Evolutionary conservation across 306 rosid genomes (phyloP).

Genomic region (Sindora glabra): DNA sequence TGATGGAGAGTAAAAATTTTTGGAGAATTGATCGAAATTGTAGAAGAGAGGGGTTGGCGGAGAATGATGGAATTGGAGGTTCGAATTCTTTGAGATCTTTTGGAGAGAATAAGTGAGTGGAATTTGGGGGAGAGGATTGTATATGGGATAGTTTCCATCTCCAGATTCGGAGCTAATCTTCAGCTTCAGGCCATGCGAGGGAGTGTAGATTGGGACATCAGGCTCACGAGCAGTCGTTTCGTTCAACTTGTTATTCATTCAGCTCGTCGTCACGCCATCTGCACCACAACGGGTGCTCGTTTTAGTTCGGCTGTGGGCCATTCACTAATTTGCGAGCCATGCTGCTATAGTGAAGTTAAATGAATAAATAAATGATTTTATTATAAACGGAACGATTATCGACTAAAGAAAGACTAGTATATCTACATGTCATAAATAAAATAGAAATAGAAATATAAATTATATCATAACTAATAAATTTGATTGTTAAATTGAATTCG

Average conservation of each 20-base stretch:
- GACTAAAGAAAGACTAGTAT: too few species aligned
- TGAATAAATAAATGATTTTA: background rate
- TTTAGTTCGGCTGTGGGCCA: background rate
- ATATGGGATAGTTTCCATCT: conserved; percentile 48
- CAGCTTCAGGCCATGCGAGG: conserved; percentile 17
- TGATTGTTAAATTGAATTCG: too few species aligned
- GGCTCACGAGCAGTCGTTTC: background rate
- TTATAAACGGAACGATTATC: too few species aligned
- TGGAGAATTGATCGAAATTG: conserved; percentile 26
- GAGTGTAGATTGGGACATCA: background rate
- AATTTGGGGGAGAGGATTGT: conserved; percentile 28
- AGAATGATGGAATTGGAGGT: conserved; percentile 20
- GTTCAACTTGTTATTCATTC: background rate
- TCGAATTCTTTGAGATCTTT: conserved; percentile 12
- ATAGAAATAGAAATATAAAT: too few species aligned
- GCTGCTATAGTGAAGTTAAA: too few species aligned
- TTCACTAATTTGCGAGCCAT: too few species aligned
- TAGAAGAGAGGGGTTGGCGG: conserved; percentile 11
- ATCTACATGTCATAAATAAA: too few species aligned
- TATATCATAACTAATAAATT: too few species aligned
- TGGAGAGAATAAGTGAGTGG: conserved; percentile 23
- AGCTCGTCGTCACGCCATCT: conserved; percentile 27
- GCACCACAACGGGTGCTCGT: conserved; percentile 49
- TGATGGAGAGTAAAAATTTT: conserved; percentile 23
- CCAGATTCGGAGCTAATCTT: conserved; percentile 9